A percentile compares a stretch with the other conserved stretches of the same genome.
Conservation (phyloP, 2,329 filamentous ascomycete species). For the Sordariomycetes sp. region DNA sequence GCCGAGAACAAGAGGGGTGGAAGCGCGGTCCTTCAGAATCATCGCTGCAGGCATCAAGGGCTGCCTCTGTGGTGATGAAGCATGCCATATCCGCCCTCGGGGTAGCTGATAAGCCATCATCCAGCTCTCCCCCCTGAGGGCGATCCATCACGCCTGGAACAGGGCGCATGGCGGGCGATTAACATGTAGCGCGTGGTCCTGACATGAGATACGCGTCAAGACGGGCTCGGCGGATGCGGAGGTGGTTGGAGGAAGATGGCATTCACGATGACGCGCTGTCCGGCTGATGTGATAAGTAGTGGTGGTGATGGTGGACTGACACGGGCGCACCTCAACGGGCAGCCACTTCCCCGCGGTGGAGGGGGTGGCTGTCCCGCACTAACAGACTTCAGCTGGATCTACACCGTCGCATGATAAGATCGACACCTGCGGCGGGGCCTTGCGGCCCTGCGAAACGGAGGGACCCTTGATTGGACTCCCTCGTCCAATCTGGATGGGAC, state of each 20-base stretch:
- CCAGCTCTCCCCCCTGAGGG: slow-evolving; percentile 50
- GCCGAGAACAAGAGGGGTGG: not conserved
- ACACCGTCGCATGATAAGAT: too few relatives aligned
- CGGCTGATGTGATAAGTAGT: too few relatives aligned
- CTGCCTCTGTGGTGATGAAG: slow-evolving; percentile 24
- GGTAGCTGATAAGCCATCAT: not conserved
- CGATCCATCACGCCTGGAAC: slow-evolving; percentile 1
- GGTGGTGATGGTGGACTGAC: too few relatives aligned
- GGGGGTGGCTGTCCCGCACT: too few relatives aligned
- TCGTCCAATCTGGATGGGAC: too few relatives aligned
- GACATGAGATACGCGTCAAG: not conserved
- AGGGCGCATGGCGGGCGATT: slow-evolving; percentile 2
- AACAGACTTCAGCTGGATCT: too few relatives aligned
- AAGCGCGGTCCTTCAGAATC: slow-evolving; percentile 4
- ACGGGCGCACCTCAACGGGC: not conserved
- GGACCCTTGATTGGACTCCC: too few relatives aligned
- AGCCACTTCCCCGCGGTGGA: not conserved
- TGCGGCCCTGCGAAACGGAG: too few relatives aligned
- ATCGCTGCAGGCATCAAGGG: slow-evolving; percentile 14
- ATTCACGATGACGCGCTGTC: not conserved
- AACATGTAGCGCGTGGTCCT: not conserved
- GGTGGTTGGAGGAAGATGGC: not conserved
- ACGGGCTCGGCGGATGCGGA: not conserved
- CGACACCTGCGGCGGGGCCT: too few relatives aligned
- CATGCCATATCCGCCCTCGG: slow-evolving; percentile 14